Conservation (phyloP, 305 asterid genomes). For the Fraxinus nigra region DNA sequence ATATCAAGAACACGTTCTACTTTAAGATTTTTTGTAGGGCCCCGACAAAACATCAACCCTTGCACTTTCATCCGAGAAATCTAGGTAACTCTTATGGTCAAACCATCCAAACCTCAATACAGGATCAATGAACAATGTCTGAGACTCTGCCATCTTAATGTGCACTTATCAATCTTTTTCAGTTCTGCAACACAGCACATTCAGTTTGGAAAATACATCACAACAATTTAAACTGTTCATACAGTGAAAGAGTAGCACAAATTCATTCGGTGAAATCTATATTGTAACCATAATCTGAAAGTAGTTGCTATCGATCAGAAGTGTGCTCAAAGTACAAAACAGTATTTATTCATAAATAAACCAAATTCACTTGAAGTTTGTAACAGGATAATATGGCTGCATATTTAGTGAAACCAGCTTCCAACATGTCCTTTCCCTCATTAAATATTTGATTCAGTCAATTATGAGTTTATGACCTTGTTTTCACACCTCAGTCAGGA, state of each 20-base stretch:
- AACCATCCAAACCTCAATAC: too few relatives aligned
- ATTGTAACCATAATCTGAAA: not conserved
- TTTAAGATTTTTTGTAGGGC: too few relatives aligned
- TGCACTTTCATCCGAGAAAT: too few relatives aligned
- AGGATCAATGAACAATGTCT: too few relatives aligned
- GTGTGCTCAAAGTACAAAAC: constrained; percentile 1
- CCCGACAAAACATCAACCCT: too few relatives aligned
- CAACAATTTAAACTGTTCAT: too few relatives aligned
- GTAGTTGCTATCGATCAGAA: not conserved
- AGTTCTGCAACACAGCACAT: too few relatives aligned
- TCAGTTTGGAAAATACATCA: too few relatives aligned
- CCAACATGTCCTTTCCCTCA: not conserved
- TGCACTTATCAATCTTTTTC: constrained; percentile 12
- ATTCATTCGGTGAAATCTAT: not conserved
- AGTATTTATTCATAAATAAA: not conserved
- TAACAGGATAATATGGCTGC: not conserved
- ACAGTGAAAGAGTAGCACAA: constrained; percentile 11
- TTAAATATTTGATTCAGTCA: not conserved
- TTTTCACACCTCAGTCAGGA: not conserved
- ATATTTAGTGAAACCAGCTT: not conserved
- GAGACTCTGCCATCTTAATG: constrained; percentile 52
- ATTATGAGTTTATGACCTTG: not conserved
- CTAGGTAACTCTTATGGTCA: too few relatives aligned
- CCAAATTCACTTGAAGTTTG: not conserved
- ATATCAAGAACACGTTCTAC: too few relatives aligned